These are phyloP conservation scores for Sideroxylon spinosum DNA, from an alignment of 179 eudicot species.

Conservation along the genomic window DNA sequence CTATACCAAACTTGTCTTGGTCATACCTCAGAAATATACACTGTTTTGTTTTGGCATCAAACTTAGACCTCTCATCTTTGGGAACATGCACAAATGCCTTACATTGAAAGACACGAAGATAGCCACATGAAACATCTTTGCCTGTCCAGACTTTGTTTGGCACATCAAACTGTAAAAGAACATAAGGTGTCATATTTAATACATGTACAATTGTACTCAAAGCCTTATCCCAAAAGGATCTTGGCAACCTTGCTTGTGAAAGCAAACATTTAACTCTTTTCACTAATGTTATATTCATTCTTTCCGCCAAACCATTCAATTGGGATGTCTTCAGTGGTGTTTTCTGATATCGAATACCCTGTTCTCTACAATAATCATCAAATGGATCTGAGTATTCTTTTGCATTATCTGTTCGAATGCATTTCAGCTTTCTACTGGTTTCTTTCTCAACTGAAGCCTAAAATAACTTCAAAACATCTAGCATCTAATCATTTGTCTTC, in stretches of 20 bases:
- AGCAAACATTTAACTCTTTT: slow-evolving; percentile 19
- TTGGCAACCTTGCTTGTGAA: slow-evolving; percentile 15
- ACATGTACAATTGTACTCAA: slow-evolving; percentile 1
- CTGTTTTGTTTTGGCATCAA: too few species aligned
- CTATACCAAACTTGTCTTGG: not conserved
- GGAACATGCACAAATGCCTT: too few species aligned
- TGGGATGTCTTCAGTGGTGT: too few species aligned
- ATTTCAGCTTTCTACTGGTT: not conserved
- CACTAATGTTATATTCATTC: slow-evolving; percentile 17
- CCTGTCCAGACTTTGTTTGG: too few species aligned
- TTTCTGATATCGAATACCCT: too few species aligned
- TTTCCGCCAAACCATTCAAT: too few species aligned
- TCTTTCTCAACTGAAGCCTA: not conserved
- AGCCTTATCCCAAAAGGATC: slow-evolving; percentile 19
- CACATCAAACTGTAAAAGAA: too few species aligned
- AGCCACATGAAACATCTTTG: too few species aligned
- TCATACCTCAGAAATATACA: slow-evolving; percentile 21
- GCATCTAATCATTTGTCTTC: not conserved
- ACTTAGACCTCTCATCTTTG: slow-evolving; percentile 20
- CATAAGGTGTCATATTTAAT: too few species aligned
- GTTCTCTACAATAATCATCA: too few species aligned
- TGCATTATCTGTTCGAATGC: not conserved
- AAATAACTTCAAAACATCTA: not conserved
- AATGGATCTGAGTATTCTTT: not conserved
- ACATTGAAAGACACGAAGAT: too few species aligned